Evolutionary conservation across 495 filamentous ascomycete genomes (phyloP).

Genomic region (Hyaloscypha finlandica): DNA sequence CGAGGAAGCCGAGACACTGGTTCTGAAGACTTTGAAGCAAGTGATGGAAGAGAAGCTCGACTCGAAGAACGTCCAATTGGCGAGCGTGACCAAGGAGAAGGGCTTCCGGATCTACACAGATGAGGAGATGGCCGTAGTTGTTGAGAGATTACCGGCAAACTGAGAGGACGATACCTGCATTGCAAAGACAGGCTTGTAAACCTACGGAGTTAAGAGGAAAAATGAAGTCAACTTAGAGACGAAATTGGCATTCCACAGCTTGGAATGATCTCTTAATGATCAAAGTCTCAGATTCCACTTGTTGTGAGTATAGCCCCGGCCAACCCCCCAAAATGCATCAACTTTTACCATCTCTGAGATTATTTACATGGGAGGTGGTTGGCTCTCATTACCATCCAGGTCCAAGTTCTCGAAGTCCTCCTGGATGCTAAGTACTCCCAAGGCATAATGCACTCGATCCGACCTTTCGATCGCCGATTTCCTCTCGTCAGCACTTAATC

Average conservation of each 20-base stretch:
- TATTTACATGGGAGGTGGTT: not conserved
- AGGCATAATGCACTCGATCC: constrained; percentile 54
- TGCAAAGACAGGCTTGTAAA: constrained; percentile 3
- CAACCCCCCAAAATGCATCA: not conserved
- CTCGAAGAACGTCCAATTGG: constrained; percentile 96
- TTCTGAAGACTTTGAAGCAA: constrained; percentile 98
- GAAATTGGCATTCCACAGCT: not conserved
- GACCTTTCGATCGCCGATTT: constrained; percentile 42
- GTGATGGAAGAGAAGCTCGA: constrained; percentile 99
- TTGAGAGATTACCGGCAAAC: constrained; percentile 68
- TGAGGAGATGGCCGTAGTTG: constrained; percentile 91
- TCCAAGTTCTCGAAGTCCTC: constrained; percentile 52
- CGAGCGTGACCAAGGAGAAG: constrained; percentile 95
- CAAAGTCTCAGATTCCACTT: not conserved
- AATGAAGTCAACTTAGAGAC: constrained; percentile 14
- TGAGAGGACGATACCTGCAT: constrained; percentile 24
- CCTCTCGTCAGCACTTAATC: constrained; percentile 18
- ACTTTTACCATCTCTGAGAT: not conserved
- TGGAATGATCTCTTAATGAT: not conserved
- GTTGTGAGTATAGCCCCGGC: not conserved
- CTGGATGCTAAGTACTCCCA: constrained; percentile 53
- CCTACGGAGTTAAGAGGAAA: constrained; percentile 20
- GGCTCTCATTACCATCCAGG: constrained; percentile 29
- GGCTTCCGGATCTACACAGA: constrained; percentile 98
- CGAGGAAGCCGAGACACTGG: constrained; percentile 87